A percentile compares a stretch with the other conserved stretches of the same genome.
These are phyloP conservation scores for Cicer cuneatum DNA, from an alignment of 306 rosid genomes.

Conservation along the genomic window DNA sequence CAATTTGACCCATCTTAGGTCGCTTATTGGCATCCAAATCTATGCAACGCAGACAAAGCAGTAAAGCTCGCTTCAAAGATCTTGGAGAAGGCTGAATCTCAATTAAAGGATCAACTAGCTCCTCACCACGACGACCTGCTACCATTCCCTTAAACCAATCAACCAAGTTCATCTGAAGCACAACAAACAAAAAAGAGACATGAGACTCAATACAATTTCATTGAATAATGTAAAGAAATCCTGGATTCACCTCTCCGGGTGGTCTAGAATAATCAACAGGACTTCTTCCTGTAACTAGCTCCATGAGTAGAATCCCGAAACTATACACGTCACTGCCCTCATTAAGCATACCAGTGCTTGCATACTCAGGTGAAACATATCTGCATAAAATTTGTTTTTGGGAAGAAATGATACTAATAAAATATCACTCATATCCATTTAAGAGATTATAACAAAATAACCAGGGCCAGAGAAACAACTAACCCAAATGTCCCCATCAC, in stretches of 20 bases:
- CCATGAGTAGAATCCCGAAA: constrained; percentile 95
- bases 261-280: constrained; percentile 93
- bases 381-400: constrained; percentile 52
- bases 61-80: constrained; percentile 82
- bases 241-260: constrained; percentile 79
- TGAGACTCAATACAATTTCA: constrained; percentile 35
- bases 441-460: constrained; percentile 16
- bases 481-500: constrained; percentile 99
- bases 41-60: constrained; percentile 90
- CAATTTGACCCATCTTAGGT: constrained; percentile 99
- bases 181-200: constrained; percentile 37
- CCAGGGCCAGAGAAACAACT: constrained; percentile 45
- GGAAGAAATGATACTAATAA: background rate
- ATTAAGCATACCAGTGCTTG: constrained; percentile 98
- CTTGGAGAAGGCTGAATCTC: constrained; percentile 82
- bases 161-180: constrained; percentile 89
- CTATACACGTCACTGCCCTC: constrained; percentile 95
- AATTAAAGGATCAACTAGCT: constrained; percentile 80
- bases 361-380: constrained; percentile 97
- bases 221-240: constrained; percentile 36
- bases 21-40: constrained; percentile 86
- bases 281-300: constrained; percentile 95
- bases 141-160: constrained; percentile 99
- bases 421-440: background rate
- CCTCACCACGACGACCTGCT: constrained; percentile 82